These are phyloP conservation scores for Tulasnella sp. DNA, from an alignment of 768 basidiomycete species.

Conservation along the genomic window DNA sequence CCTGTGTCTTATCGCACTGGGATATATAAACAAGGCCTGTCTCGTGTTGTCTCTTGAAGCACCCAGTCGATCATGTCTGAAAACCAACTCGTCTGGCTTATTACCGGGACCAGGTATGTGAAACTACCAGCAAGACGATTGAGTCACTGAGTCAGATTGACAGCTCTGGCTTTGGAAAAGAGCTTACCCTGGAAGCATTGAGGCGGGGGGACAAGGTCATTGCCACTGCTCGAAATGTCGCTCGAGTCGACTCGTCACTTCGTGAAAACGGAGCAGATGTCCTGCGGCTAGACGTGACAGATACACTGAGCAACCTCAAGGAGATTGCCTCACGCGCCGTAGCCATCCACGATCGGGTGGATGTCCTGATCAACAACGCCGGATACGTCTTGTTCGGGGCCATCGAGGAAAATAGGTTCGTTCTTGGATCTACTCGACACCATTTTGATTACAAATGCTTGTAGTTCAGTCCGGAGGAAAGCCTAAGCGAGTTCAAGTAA, in stretches of 20 bases:
- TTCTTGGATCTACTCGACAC: background rate
- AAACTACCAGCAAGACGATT: background rate
- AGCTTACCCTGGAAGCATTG: constrained; percentile 25
- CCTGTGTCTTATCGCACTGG: no score
- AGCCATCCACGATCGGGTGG: constrained; percentile 31
- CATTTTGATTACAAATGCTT: background rate
- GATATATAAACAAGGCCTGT: no score
- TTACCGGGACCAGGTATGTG: constrained; percentile 25
- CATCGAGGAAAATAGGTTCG: constrained; percentile 25
- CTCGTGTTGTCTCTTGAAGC: no score
- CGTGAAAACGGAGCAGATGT: constrained; percentile 30
- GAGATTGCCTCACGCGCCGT: constrained; percentile 30
- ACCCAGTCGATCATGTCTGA: no score
- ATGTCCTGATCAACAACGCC: constrained; percentile 39
- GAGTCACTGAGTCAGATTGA: background rate
- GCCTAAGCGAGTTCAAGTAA: constrained; percentile 25
- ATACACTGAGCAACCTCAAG: constrained; percentile 27
- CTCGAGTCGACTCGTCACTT: constrained; percentile 27
- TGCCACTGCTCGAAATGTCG: constrained; percentile 26
- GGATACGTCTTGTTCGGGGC: constrained; percentile 28
- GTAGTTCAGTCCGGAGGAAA: constrained; percentile 24
- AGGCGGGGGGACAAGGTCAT: constrained; percentile 27
- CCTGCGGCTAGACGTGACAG: constrained; percentile 29
- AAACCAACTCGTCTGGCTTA: constrained; percentile 22
- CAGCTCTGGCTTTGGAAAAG: constrained; percentile 31